Evolutionary conservation across 768 basidiomycete genomes (phyloP), one percentile per base, ranked within the genome.

Genomic region (Suillus subluteus): DNA sequence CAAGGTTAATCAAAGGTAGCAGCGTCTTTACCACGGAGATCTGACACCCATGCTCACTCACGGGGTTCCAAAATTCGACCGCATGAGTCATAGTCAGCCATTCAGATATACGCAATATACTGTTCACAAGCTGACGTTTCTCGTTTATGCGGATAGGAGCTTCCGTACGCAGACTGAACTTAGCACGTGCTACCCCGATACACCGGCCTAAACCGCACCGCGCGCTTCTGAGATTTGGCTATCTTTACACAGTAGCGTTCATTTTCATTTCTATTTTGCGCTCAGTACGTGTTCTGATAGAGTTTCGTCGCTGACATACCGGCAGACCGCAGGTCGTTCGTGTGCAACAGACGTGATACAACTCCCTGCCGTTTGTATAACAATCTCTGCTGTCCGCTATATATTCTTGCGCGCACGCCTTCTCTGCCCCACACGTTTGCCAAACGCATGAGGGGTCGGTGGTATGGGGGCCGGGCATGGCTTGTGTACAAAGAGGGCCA

Each of bases 361-460:
- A 37, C 8, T 11, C 37, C 37, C 37, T 37, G 37, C 37, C 8
- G 37, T 37, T 37, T 11, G 9, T 37, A 37, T 3, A 11, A 8
- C 7, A 11, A 37, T 9, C 1, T 41, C 41, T 16, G 41, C 15
- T 41, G 41, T 41, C 40, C 40, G 15, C 5, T 40, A 15, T 15
- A 40, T 43, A 13, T 35, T 54, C 26, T 11, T 48, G 0, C 9
- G 52, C 55, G 50, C 62, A 67, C n/a, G 30, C n/a, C 7, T 8
- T 21, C 2, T 21, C 2, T 12, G 4, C 13, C 21, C 68, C 64
- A 21, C 64, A 67, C 35, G 46, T 62, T 23, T 21, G 18, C 64
- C 68, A 67, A 40, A 64, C 30, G 55, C 58, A 70, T 58, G 63
- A 15, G 18, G 58, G 30, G 26, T 37, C n/a, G 23, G 15, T 12